A percentile compares a stretch with the other conserved stretches of the same genome.
phyloP scores from a whole-genome alignment of 176 grass and related monocot species.

The Raddia distichophylla region DNA sequence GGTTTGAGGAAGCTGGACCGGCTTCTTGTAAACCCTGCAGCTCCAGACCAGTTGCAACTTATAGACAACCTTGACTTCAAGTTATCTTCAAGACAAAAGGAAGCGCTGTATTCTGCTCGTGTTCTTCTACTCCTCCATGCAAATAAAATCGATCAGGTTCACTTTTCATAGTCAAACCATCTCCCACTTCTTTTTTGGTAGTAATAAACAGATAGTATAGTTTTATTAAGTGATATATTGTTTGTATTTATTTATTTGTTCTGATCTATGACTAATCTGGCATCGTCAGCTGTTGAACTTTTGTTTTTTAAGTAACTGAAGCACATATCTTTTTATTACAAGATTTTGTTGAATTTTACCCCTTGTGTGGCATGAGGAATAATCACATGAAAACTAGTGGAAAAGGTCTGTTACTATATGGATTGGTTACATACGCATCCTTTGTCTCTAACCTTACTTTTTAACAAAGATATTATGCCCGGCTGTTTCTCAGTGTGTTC shows the following conservation, averaged over 20 bases:
- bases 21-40: slow-evolving; percentile 66
- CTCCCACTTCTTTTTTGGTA: background rate
- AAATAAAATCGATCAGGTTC: slow-evolving; percentile 88
- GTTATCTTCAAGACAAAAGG: slow-evolving; percentile 70
- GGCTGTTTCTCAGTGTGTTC: background rate
- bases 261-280: background rate
- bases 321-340: background rate
- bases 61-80: slow-evolving; percentile 73
- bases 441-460: background rate
- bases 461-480: slow-evolving; percentile 18
- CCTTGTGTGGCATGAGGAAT: background rate
- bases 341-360: background rate
- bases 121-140: slow-evolving; percentile 87
- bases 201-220: background rate
- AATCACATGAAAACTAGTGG: background rate
- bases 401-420: slow-evolving; percentile 7
- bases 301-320: background rate
- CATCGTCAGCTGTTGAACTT: background rate
- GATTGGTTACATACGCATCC: slow-evolving; percentile 14
- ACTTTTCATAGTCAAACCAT: slow-evolving; percentile 9
- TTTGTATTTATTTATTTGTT: background rate
- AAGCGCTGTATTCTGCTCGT: slow-evolving; percentile 71
- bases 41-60: slow-evolving; percentile 67
- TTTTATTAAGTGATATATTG: background rate
- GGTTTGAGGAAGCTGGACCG: slow-evolving; percentile 74